phyloP scores from a whole-genome alignment of 352 stramenopile genomes.

The Pythium rhizo-oryzae region DNA sequence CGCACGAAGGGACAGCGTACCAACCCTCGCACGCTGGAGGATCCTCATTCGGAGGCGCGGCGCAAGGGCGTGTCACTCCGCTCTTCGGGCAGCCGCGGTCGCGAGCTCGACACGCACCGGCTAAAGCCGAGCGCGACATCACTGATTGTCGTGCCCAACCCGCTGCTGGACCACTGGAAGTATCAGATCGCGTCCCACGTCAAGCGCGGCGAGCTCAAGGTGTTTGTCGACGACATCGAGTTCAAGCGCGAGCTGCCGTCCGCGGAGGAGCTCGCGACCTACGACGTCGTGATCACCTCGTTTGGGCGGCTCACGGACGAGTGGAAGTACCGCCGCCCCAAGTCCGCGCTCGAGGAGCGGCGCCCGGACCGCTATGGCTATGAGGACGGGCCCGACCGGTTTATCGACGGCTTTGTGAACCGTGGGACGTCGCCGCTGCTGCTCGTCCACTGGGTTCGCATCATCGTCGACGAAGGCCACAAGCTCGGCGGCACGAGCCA shows the following conservation, averaged over 20 bases:
- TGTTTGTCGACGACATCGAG: constrained; percentile 32
- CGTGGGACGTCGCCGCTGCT: constrained; percentile 61
- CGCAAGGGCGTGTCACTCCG: constrained; percentile 31
- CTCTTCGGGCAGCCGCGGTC: constrained; percentile 45
- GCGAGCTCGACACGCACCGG: constrained; percentile 45
- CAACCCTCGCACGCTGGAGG: constrained; percentile 1
- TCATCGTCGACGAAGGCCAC: constrained; percentile 97
- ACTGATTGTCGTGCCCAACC: constrained; percentile 73
- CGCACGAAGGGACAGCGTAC: constrained; percentile 68
- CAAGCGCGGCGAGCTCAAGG: constrained; percentile 28
- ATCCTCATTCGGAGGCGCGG: neutral
- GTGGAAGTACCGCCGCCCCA: constrained; percentile 67
- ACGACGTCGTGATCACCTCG: constrained; percentile 79
- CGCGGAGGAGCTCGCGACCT: constrained; percentile 47
- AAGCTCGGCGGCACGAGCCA: constrained; percentile 81
- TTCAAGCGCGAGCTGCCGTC: constrained; percentile 42
- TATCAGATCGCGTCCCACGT: constrained; percentile 71
- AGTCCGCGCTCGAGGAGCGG: constrained; percentile 58
- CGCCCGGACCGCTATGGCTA: constrained; percentile 74
- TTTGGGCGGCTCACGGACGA: constrained; percentile 63
- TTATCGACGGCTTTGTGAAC: constrained; percentile 59
- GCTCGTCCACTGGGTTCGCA: constrained; percentile 79
- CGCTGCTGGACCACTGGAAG: constrained; percentile 78
- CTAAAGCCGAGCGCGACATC: constrained; percentile 53
- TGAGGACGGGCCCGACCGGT: constrained; percentile 49